These are phyloP conservation scores for Paraphaeosphaeria sporulosa DNA, from an alignment of 2,329 filamentous ascomycete species.

Conservation along the genomic window DNA sequence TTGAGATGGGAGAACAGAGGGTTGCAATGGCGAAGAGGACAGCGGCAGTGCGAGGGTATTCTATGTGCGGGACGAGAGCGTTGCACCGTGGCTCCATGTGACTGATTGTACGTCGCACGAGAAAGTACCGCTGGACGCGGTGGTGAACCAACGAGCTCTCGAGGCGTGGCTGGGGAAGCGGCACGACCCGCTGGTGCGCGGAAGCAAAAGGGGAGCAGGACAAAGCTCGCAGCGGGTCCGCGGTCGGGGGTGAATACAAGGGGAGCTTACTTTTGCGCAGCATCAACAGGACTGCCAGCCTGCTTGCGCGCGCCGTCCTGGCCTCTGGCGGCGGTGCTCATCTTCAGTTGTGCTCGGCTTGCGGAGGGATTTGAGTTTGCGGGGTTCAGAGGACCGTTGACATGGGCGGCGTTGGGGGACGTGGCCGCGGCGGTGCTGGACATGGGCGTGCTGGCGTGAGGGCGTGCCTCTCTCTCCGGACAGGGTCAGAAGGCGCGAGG, in stretches of 20 bases:
- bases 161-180: constrained; percentile 25
- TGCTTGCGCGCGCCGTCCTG: constrained; percentile 64
- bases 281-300: constrained; percentile 63
- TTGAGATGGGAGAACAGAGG: constrained; percentile 13
- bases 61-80: constrained; percentile 18
- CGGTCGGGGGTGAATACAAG: constrained; percentile 5
- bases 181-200: constrained; percentile 7
- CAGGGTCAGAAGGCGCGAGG: constrained; percentile 21
- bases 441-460: constrained; percentile 31
- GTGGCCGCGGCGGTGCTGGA: constrained; percentile 41
- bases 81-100: constrained; percentile 47
- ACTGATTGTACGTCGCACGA: constrained; percentile 43
- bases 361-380: constrained; percentile 48
- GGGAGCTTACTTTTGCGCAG: constrained; percentile 60
- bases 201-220: constrained; percentile 9
- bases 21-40: constrained; percentile 14
- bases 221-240: not conserved
- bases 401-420: constrained; percentile 43
- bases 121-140: constrained; percentile 24
- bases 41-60: constrained; percentile 21
- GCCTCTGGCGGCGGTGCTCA: constrained; percentile 58
- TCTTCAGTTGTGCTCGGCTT: constrained; percentile 58
- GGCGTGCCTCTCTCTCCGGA: constrained; percentile 23
- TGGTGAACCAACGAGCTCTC: constrained; percentile 29
- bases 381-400: constrained; percentile 37